Percentiles rank a stretch among this genome's conserved stretches.
Evolutionary conservation across 805 yeast species (phyloP).

Genomic region (Wickerhamiella sorbophila): DNA sequence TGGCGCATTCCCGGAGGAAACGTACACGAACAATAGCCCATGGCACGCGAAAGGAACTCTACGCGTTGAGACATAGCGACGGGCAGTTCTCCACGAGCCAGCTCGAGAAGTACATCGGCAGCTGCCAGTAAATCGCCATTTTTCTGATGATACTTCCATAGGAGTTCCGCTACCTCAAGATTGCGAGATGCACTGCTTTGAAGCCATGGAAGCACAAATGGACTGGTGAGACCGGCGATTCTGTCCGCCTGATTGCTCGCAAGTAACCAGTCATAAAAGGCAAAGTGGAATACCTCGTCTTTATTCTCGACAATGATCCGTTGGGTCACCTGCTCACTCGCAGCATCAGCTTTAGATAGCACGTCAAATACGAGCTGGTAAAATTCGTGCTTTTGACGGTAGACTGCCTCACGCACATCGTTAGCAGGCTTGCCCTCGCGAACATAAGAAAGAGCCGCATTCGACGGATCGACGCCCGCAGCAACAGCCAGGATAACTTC

Average conservation of each 20-base stretch:
- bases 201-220: constrained; percentile 63
- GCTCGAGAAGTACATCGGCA: constrained; percentile 60
- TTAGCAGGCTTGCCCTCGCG: constrained; percentile 36
- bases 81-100: constrained; percentile 59
- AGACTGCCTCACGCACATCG: constrained; percentile 38
- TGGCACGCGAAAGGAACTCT: constrained; percentile 80
- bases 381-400: constrained; percentile 40
- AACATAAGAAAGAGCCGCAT: constrained; percentile 42
- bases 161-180: constrained; percentile 59
- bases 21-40: constrained; percentile 78
- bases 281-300: constrained; percentile 82
- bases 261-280: constrained; percentile 85
- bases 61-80: constrained; percentile 60
- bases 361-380: constrained; percentile 66
- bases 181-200: constrained; percentile 36
- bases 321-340: constrained; percentile 41
- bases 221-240: constrained; percentile 66
- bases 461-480: constrained; percentile 46
- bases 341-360: constrained; percentile 53
- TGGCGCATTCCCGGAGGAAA: constrained; percentile 67
- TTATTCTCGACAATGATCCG: constrained; percentile 54
- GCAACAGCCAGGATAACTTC: constrained; percentile 71
- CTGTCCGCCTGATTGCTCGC: constrained; percentile 62
- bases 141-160: constrained; percentile 83
- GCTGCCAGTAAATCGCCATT: constrained; percentile 67